Percentiles rank a stretch among this genome's conserved stretches.
Conservation (phyloP, 1,139 yeast genomes). For the Komagataea norvegica region DNA sequence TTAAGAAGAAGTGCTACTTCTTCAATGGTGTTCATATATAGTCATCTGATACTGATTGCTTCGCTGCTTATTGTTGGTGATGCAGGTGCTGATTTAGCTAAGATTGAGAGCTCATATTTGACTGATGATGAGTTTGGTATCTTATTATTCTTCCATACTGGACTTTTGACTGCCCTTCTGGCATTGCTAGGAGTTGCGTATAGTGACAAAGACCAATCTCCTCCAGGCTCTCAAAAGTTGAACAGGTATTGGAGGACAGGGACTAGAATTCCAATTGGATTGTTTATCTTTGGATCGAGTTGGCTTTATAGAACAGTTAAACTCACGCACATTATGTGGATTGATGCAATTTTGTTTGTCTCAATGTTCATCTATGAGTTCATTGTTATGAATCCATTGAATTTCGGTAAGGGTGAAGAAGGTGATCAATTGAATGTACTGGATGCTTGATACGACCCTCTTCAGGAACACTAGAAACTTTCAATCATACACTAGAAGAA, state of each 20-base stretch:
- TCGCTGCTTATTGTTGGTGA: constrained; percentile 55
- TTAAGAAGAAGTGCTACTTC: constrained; percentile 44
- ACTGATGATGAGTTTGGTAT: constrained; percentile 20
- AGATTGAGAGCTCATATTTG: constrained; percentile 12
- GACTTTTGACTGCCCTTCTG: constrained; percentile 17
- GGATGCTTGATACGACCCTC: too few species aligned
- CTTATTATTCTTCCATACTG: constrained; percentile 20
- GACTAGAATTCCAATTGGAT: constrained; percentile 21
- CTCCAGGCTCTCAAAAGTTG: constrained; percentile 9
- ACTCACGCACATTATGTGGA: constrained; percentile 18
- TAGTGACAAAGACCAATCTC: constrained; percentile 18
- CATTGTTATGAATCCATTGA: constrained; percentile 17
- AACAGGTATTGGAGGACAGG: constrained; percentile 19
- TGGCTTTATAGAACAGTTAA: constrained; percentile 17
- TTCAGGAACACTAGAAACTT: too few species aligned
- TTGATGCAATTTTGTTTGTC: constrained; percentile 17
- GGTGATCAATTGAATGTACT: too few species aligned
- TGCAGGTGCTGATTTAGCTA: constrained; percentile 51
- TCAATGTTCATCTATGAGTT: constrained; percentile 18
- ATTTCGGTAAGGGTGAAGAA: constrained; percentile 5
- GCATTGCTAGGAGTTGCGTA: constrained; percentile 15
- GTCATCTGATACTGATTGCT: constrained; percentile 51
- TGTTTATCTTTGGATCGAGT: constrained; percentile 17
- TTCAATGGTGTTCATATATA: constrained; percentile 45
- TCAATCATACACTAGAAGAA: too few species aligned